Base-by-base conservation (phyloP, 1,284 basidiomycete species). In the Gymnopus androsaceus region DNA sequence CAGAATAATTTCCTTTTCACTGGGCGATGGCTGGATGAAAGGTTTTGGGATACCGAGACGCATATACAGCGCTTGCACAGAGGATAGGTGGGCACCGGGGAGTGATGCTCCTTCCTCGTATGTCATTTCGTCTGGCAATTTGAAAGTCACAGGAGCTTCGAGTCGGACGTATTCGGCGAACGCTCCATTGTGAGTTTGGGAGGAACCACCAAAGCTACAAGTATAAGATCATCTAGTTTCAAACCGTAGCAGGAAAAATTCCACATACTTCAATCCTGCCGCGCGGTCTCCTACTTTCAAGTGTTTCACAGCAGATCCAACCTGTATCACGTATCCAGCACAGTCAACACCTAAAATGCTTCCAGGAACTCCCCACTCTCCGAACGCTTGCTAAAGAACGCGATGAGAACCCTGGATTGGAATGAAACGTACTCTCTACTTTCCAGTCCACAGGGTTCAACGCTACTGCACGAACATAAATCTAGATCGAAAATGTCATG, bases 361-460 rank as follows among this genome's bases (percentile, higher is more conserved):
- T 31, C 51, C 51, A 8, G 42, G 21, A 2, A 42, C 19, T n/a
- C 41, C 40, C 51, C 40, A 53, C 7, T 17, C 25, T 1, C 51
- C 42, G 15, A 53, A 14, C 2, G 30, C 51, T 23, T 53, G 51
- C 41, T 44, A 4, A 25, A n/a, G 27, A 38, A 37, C 6, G 15
- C 33, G n/a, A 21, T 36, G 8, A n/a, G 8, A 12, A 37, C 14
- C 15, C n/a, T n/a, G n/a, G n/a, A n/a, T n/a, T n/a, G n/a, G n/a
- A 2, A n/a, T 23, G n/a, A n/a, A n/a, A n/a, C n/a, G n/a, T n/a
- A n/a, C 7, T 4, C 27, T 34, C 8, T 34, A 50, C 48, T 25
- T 50, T 50, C 51, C 92, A 63, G 98, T 92, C 1, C 91, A 85
- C 72, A 98, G 94, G 80, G 92, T 53, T 53, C 21, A 53, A 25